Evolutionary conservation across 1,284 basidiomycete genomes (phyloP).

Genomic region (Anthracocystis walkeri): DNA sequence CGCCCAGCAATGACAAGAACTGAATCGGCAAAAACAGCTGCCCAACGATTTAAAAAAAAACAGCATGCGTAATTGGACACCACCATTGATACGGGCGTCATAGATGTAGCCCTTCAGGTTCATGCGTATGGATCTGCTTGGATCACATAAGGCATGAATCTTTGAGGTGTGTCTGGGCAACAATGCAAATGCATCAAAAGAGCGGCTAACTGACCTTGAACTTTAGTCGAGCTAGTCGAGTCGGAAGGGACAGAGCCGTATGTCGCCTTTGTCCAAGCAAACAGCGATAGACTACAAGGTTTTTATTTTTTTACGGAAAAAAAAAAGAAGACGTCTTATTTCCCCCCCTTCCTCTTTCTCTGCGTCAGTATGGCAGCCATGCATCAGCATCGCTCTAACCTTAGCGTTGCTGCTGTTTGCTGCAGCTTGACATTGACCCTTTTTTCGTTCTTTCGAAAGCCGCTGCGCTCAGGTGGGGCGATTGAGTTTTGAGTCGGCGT

Average conservation of each 20-base stretch:
- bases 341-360: background rate
- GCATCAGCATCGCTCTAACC: background rate
- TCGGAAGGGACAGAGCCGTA: slow-evolving; percentile 6
- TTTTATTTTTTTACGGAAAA: background rate
- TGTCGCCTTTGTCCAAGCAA: too few species aligned
- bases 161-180: background rate
- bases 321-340: background rate
- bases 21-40: too few species aligned
- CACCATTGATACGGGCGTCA: too few species aligned
- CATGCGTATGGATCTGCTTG: too few species aligned
- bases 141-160: too few species aligned
- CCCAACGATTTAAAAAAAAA: too few species aligned
- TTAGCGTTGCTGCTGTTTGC: background rate
- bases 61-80: too few species aligned
- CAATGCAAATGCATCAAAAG: background rate
- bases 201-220: slow-evolving; percentile 8
- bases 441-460: background rate
- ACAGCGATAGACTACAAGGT: background rate
- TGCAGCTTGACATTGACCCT: background rate
- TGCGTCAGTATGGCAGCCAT: background rate
- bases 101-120: too few species aligned
- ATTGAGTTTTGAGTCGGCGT: background rate
- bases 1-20: too few species aligned
- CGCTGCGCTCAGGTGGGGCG: background rate
- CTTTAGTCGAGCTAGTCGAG: background rate